Evolutionary conservation across 1,284 basidiomycete genomes (phyloP).

Genomic region (Apiotrichum porosum): DNA sequence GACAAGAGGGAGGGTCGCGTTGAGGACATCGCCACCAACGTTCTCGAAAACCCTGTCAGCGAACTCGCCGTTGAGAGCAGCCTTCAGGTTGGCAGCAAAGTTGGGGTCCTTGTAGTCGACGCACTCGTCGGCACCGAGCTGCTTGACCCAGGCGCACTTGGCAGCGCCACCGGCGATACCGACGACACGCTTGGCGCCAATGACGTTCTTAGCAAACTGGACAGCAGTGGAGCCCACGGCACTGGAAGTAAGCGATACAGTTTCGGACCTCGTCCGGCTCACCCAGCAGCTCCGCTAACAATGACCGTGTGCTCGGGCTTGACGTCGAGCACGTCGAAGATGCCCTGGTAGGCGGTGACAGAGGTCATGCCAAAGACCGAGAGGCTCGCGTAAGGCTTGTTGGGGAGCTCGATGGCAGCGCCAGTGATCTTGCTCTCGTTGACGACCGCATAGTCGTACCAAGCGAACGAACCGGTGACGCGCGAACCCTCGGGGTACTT

Average conservation of each 20-base stretch:
- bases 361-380: conserved; percentile 32
- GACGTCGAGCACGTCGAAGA: conserved; percentile 41
- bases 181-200: conserved; percentile 51
- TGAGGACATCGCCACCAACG: conserved; percentile 49
- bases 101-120: conserved; percentile 52
- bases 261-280: background rate
- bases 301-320: conserved; percentile 45
- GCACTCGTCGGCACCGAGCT: conserved; percentile 51
- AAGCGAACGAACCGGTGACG: conserved; percentile 23
- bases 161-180: conserved; percentile 52
- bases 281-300: conserved; percentile 25
- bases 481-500: conserved; percentile 30
- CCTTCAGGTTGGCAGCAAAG: conserved; percentile 29
- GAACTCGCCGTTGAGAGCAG: conserved; percentile 30
- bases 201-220: conserved; percentile 46
- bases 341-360: conserved; percentile 43
- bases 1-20: conserved; percentile 39
- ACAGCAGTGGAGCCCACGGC: conserved; percentile 36
- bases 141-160: conserved; percentile 52
- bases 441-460: conserved; percentile 38
- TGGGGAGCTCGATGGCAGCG: conserved; percentile 14
- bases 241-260: conserved; percentile 10
- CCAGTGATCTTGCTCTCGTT: conserved; percentile 1
- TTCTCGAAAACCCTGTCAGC: conserved; percentile 46
- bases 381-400: conserved; percentile 22